Percentiles rank a stretch among this genome's conserved stretches.
Evolutionary conservation across 495 filamentous ascomycete genomes (phyloP).

Genomic region (Penicillium mononematosum): DNA sequence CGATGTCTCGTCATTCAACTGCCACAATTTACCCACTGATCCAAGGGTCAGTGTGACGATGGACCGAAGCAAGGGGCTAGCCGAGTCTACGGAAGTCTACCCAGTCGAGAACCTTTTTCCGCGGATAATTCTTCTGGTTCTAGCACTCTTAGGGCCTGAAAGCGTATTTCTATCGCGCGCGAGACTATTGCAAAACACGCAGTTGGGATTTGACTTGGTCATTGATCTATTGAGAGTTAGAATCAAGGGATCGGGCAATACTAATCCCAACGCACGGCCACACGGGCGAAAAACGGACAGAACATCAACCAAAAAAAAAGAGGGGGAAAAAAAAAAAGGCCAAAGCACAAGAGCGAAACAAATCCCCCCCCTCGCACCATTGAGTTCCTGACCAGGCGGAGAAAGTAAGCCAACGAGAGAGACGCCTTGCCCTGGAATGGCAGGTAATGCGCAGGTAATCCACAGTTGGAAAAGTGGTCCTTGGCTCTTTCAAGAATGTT

Average conservation of each 20-base stretch:
- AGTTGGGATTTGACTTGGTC: not conserved
- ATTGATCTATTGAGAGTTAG: not conserved
- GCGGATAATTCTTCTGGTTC: not conserved
- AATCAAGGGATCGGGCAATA: conserved; percentile 3
- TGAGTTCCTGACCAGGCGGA: conserved; percentile 21
- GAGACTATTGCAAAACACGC: conserved; percentile 4
- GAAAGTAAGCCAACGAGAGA: conserved; percentile 13
- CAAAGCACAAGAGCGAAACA: not conserved
- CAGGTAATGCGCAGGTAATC: conserved; percentile 8
- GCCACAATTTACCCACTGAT: not conserved
- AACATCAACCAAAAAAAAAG: not conserved
- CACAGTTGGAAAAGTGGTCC: conserved; percentile 15
- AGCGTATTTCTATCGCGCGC: not conserved
- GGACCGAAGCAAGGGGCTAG: conserved; percentile 26
- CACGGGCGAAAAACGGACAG: not conserved
- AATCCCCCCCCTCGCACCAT: conserved; percentile 9
- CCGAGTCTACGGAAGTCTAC: conserved; percentile 18
- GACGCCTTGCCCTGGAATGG: conserved; percentile 16
- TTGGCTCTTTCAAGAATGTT: conserved; percentile 18
- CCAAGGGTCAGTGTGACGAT: conserved; percentile 26
- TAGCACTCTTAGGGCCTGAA: not conserved
- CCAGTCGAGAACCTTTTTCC: not conserved
- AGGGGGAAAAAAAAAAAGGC: not conserved
- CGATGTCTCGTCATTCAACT: not conserved
- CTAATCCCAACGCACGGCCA: conserved; percentile 1